Evolutionary conservation across 306 rosid genomes (phyloP).

Genomic region (Quercus bicolor): DNA sequence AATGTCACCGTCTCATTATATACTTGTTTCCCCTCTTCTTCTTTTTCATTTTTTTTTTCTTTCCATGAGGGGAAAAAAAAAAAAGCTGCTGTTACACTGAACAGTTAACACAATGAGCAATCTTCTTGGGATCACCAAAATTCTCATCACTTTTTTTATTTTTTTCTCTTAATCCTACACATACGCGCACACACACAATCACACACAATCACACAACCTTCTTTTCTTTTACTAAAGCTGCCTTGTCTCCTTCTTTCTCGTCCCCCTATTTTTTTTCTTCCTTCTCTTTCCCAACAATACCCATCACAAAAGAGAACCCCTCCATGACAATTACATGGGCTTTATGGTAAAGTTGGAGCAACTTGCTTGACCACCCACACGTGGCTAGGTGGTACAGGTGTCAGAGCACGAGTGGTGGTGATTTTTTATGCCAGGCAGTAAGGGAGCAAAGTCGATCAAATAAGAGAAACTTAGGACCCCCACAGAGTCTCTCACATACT

Average conservation of each 20-base stretch:
- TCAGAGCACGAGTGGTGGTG: conserved; percentile 30
- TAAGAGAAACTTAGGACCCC: conserved; percentile 37
- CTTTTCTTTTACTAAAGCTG: conserved; percentile 73
- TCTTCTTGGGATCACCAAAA: conserved; percentile 77
- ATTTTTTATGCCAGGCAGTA: conserved; percentile 33
- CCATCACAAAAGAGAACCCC: conserved; percentile 23
- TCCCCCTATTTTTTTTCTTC: conserved; percentile 18
- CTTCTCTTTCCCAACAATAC: conserved; percentile 28
- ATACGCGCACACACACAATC: conserved; percentile 33
- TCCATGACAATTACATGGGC: background rate
- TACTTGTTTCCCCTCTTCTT: background rate
- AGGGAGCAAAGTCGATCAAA: conserved; percentile 39
- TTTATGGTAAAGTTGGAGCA: conserved; percentile 22
- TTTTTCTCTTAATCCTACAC: conserved; percentile 18
- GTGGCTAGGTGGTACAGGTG: conserved; percentile 26
- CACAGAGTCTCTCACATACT: background rate
- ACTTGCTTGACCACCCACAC: conserved; percentile 21
- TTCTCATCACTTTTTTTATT: conserved; percentile 30
- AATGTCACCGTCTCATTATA: conserved; percentile 8
- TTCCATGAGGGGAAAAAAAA: conserved; percentile 30
- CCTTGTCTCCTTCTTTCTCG: conserved; percentile 28
- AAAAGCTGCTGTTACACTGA: conserved; percentile 35
- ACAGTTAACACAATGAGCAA: conserved; percentile 35
- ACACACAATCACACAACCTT: conserved; percentile 31
- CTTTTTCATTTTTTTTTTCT: background rate